Evolutionary conservation across 305 asterid genomes (phyloP).

Genomic region (Euphrasia arctica): DNA sequence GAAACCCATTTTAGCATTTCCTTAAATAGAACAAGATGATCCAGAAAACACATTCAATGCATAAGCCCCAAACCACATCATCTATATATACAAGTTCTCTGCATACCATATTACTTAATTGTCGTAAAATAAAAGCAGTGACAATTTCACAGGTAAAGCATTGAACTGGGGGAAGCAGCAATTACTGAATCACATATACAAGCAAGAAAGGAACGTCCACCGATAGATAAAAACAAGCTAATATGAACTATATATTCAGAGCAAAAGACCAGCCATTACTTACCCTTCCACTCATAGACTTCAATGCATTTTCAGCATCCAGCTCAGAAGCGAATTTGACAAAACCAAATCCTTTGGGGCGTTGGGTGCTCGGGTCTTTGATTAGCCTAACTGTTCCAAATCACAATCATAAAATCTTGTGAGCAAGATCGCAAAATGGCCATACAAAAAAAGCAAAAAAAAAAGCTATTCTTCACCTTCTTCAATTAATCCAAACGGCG

Average conservation of each 20-base stretch:
- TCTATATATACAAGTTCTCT: constrained; percentile 4
- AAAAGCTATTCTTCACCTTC: constrained; percentile 40
- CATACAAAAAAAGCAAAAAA: not conserved
- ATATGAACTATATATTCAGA: not conserved
- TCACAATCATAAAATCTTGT: not conserved
- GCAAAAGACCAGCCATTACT: constrained; percentile 26
- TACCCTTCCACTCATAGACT: constrained; percentile 71
- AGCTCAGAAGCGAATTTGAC: constrained; percentile 55
- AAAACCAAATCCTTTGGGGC: constrained; percentile 83
- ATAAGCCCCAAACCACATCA: not conserved
- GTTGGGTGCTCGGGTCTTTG: constrained; percentile 57
- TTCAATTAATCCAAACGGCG: constrained; percentile 49
- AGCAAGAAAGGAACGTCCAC: not conserved
- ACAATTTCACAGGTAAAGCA: not conserved
- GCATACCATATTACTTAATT: not conserved
- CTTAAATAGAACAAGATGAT: not conserved
- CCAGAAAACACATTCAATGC: not conserved
- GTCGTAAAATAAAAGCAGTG: not conserved
- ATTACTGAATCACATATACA: not conserved
- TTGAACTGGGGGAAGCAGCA: not conserved
- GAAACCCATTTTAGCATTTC: constrained; percentile 5
- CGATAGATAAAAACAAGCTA: not conserved
- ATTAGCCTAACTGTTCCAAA: constrained; percentile 61
- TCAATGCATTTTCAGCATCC: constrained; percentile 63
- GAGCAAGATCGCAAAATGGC: not conserved